Evolutionary conservation across 164 flowering plant genomes (phyloP).

Genomic region (Hamamelis virginiana): DNA sequence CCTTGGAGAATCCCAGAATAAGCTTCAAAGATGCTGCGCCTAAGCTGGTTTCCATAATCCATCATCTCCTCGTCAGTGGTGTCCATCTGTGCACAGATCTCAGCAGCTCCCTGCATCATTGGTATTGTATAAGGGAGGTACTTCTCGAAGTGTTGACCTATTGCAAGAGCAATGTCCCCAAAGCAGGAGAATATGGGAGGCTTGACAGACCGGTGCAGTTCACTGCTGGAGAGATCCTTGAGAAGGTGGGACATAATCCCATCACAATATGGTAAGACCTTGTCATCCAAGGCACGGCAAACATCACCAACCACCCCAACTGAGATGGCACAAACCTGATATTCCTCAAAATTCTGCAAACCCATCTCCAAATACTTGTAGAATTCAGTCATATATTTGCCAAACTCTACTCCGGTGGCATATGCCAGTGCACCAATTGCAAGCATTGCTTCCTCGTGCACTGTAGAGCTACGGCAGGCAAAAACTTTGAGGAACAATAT

Average conservation of each 20-base stretch:
- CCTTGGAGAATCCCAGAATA: constrained; percentile 90
- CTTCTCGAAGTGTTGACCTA: constrained; percentile 74
- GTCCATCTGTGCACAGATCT: constrained; percentile 64
- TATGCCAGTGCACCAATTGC: constrained; percentile 87
- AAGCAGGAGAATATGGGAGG: constrained; percentile 89
- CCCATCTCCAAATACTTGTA: constrained; percentile 79
- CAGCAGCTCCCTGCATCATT: constrained; percentile 75
- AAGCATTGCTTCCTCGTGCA: constrained; percentile 91
- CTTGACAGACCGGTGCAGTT: constrained; percentile 81
- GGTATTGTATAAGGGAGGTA: constrained; percentile 59
- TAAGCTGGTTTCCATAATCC: constrained; percentile 79
- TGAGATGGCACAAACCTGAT: constrained; percentile 81
- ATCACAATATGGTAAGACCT: constrained; percentile 74
- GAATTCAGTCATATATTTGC: constrained; percentile 71
- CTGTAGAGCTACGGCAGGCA: constrained; percentile 80
- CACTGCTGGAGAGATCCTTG: constrained; percentile 58
- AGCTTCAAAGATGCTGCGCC: constrained; percentile 82
- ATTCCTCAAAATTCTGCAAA: constrained; percentile 80
- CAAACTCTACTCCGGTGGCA: constrained; percentile 72
- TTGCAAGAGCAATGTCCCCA: constrained; percentile 90
- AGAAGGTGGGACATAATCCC: constrained; percentile 76
- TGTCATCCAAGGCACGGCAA: constrained; percentile 79
- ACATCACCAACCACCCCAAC: constrained; percentile 89
- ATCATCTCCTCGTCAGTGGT: constrained; percentile 67
- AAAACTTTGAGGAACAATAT: constrained; percentile 64